Percentiles rank a stretch among this genome's conserved stretches.
Conservation (phyloP, 2,329 filamentous ascomycete species). For the Aspergillus japonicus region DNA sequence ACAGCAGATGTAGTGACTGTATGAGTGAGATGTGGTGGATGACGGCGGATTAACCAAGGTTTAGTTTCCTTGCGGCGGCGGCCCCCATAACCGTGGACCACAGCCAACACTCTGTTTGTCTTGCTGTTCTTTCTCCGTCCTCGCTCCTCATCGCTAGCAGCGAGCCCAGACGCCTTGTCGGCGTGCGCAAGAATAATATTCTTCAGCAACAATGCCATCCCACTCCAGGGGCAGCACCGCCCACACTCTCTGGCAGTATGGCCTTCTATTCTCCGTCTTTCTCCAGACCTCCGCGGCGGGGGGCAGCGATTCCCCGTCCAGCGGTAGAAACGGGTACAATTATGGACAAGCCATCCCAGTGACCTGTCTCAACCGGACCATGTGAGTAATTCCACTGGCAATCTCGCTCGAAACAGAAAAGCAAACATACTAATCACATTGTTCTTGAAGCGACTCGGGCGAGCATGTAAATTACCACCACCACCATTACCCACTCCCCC, state of each 20-base stretch:
- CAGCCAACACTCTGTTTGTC: neutral
- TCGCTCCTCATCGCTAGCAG: neutral
- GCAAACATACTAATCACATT: neutral
- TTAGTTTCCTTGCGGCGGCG: neutral
- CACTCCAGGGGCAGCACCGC: constrained; percentile 2
- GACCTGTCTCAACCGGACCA: constrained; percentile 71
- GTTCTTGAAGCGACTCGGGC: constrained; percentile 27
- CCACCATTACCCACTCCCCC: neutral
- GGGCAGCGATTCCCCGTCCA: constrained; percentile 19
- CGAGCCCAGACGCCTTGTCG: constrained; percentile 4
- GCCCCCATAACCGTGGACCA: neutral
- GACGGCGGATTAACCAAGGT: neutral
- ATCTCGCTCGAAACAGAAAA: neutral
- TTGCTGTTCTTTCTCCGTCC: neutral
- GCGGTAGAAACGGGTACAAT: constrained; percentile 33
- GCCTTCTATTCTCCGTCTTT: constrained; percentile 19
- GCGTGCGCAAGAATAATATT: neutral
- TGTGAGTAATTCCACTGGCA: constrained; percentile 50
- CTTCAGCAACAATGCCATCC: constrained; percentile 12
- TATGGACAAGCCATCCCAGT: constrained; percentile 66
- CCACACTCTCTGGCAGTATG: constrained; percentile 11
- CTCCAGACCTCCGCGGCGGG: constrained; percentile 25
- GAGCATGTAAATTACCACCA: constrained; percentile 28
- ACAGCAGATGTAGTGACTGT: neutral
- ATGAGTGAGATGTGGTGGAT: neutral